phyloP scores from a whole-genome alignment of 768 basidiomycete species.

The Postia placenta region DNA sequence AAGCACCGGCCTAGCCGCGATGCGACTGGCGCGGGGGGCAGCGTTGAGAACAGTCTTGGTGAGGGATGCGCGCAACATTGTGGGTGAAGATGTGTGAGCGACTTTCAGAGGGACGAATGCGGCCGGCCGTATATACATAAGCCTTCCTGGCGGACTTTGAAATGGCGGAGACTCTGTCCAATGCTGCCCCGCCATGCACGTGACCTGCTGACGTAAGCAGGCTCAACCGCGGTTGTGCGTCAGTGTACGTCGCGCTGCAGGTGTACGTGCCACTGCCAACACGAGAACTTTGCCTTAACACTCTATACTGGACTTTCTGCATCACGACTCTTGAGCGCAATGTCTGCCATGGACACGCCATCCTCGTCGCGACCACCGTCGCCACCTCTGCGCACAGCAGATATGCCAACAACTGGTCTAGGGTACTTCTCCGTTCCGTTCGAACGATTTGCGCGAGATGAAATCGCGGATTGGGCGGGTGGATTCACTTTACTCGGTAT shows the following conservation, averaged over 20 bases:
- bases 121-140: slow-evolving; percentile 13
- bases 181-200: not conserved
- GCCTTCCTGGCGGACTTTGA: slow-evolving; percentile 3
- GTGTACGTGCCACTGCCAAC: too few species aligned
- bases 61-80: slow-evolving; percentile 67
- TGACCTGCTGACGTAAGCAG: slow-evolving; percentile 1
- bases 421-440: slow-evolving; percentile 65
- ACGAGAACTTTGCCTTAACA: not conserved
- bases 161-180: too few species aligned
- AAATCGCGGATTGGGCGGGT: slow-evolving; percentile 69
- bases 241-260: not conserved
- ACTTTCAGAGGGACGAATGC: slow-evolving; percentile 6
- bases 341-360: slow-evolving; percentile 7
- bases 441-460: slow-evolving; percentile 71
- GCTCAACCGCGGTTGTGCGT: not conserved
- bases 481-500: slow-evolving; percentile 84
- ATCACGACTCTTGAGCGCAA: not conserved
- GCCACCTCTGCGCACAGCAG: slow-evolving; percentile 20
- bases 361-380: slow-evolving; percentile 32
- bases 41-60: slow-evolving; percentile 41
- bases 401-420: slow-evolving; percentile 24
- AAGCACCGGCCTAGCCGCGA: slow-evolving; percentile 42
- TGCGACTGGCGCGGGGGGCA: slow-evolving; percentile 37
- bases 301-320: not conserved
- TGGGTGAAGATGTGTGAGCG: slow-evolving; percentile 18